A percentile compares a stretch with the other conserved stretches of the same genome.
Conservation (phyloP, 108 stramenopile genomes). For the Skeletonema potamos region DNA sequence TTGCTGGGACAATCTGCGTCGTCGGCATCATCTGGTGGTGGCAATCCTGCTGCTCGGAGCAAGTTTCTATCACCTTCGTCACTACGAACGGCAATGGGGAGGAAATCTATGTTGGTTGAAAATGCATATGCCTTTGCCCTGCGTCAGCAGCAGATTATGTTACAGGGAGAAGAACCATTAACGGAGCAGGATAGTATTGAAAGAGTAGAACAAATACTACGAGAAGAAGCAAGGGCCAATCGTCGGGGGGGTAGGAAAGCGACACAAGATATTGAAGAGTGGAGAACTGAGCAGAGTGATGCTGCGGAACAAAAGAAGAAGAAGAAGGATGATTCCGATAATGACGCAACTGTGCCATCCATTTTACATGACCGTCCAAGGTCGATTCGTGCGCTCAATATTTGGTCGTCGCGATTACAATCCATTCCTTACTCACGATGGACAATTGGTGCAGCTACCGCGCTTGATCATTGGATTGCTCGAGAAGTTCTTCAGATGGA, state of each 20-base stretch:
- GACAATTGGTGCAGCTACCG: slow-evolving; percentile 82
- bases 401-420: slow-evolving; percentile 69
- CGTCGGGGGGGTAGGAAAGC: slow-evolving; percentile 32
- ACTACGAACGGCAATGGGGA: slow-evolving; percentile 60
- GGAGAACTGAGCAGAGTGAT: slow-evolving; percentile 26
- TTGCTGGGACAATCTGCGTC: slow-evolving; percentile 52
- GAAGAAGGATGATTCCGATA: slow-evolving; percentile 13
- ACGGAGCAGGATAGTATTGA: slow-evolving; percentile 65
- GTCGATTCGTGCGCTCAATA: slow-evolving; percentile 68
- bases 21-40: not conserved
- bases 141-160: slow-evolving; percentile 73
- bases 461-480: slow-evolving; percentile 90
- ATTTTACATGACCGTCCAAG: slow-evolving; percentile 59
- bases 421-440: slow-evolving; percentile 77
- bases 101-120: slow-evolving; percentile 61
- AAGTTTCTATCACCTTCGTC: slow-evolving; percentile 16
- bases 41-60: not conserved
- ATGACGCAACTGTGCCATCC: slow-evolving; percentile 39
- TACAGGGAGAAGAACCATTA: slow-evolving; percentile 32
- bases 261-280: slow-evolving; percentile 36
- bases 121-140: slow-evolving; percentile 80
- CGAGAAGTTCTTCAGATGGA: slow-evolving; percentile 65
- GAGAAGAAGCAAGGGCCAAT: slow-evolving; percentile 47
- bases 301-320: not conserved
- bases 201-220: slow-evolving; percentile 66